Conservation (phyloP, 352 stramenopile genomes). For the Phytopythium kandeliae region DNA sequence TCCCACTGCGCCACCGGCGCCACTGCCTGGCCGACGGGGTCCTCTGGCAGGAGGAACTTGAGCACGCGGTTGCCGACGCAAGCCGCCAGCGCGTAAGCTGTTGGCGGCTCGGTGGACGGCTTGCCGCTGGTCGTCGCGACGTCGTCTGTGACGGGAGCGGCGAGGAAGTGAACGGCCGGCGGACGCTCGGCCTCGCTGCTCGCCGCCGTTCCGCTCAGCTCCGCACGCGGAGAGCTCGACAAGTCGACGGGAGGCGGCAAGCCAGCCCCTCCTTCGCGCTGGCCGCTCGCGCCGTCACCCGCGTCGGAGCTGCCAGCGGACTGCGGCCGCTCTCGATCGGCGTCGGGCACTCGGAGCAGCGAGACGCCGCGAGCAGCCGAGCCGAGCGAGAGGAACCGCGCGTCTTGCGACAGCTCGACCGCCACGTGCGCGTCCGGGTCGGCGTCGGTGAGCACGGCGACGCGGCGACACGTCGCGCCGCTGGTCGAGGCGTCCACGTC, state of each 20-base stretch:
- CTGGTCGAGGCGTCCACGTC: not conserved
- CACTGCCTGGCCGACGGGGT: not conserved
- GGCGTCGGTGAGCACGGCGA: slow-evolving; percentile 9
- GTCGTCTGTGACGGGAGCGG: slow-evolving; percentile 7
- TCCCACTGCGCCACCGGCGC: slow-evolving; percentile 14
- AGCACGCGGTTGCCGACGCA: slow-evolving; percentile 25
- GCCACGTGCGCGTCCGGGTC: slow-evolving; percentile 1
- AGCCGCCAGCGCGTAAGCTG: slow-evolving; percentile 26
- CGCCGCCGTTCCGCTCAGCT: not conserved
- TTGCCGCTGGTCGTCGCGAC: not conserved
- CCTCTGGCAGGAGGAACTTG: slow-evolving; percentile 21
- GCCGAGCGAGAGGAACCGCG: slow-evolving; percentile 15
- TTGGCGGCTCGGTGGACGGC: slow-evolving; percentile 2
- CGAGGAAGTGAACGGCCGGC: slow-evolving; percentile 17
- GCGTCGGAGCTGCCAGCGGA: not conserved
- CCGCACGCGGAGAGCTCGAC: not conserved
- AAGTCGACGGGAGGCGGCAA: not conserved
- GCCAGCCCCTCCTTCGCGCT: not conserved
- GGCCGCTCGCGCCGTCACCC: no score
- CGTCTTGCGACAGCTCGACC: slow-evolving; percentile 23
- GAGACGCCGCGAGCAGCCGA: slow-evolving; percentile 7
- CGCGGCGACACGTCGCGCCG: not conserved
- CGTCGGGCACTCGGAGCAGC: slow-evolving; percentile 3
- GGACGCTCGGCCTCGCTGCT: not conserved
- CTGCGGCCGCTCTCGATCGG: not conserved